Evolutionary conservation across 2,329 filamentous ascomycete genomes (phyloP).

Genomic region (Cladosporium sp.): DNA sequence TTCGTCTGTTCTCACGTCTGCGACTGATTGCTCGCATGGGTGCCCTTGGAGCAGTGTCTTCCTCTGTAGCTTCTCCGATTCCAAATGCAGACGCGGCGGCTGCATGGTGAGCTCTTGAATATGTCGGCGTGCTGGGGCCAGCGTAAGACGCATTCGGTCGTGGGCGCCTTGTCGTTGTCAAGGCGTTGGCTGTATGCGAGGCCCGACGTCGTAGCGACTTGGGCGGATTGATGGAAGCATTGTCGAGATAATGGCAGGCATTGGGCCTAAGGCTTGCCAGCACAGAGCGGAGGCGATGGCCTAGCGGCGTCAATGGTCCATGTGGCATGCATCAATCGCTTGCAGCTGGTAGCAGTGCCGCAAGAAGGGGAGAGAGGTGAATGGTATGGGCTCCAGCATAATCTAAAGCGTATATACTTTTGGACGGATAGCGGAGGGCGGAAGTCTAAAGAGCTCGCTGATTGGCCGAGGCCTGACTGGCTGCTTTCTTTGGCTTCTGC

Average conservation of each 20-base stretch:
- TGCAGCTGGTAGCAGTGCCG: slow-evolving; percentile 8
- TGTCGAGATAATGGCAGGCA: neutral
- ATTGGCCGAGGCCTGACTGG: neutral
- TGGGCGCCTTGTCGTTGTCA: neutral
- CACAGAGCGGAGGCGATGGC: slow-evolving; percentile 28
- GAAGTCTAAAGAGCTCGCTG: neutral
- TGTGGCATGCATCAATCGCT: slow-evolving; percentile 28
- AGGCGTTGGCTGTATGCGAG: neutral
- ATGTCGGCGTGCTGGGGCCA: neutral
- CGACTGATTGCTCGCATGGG: neutral
- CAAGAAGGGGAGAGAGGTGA: neutral
- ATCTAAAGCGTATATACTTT: neutral
- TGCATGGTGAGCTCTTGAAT: neutral
- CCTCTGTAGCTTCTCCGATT: neutral
- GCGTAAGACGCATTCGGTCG: too few relatives aligned
- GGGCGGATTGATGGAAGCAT: neutral
- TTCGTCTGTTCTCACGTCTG: neutral
- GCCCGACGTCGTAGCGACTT: neutral
- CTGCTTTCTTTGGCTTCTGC: neutral
- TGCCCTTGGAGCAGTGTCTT: neutral
- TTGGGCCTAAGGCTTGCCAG: slow-evolving; percentile 15
- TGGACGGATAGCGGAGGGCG: neutral
- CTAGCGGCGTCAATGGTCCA: slow-evolving; percentile 31
- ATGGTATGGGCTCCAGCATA: neutral
- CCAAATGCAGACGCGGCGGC: neutral